phyloP scores from a whole-genome alignment of 2,329 filamentous ascomycete species.

The Xylaria hypoxylon region DNA sequence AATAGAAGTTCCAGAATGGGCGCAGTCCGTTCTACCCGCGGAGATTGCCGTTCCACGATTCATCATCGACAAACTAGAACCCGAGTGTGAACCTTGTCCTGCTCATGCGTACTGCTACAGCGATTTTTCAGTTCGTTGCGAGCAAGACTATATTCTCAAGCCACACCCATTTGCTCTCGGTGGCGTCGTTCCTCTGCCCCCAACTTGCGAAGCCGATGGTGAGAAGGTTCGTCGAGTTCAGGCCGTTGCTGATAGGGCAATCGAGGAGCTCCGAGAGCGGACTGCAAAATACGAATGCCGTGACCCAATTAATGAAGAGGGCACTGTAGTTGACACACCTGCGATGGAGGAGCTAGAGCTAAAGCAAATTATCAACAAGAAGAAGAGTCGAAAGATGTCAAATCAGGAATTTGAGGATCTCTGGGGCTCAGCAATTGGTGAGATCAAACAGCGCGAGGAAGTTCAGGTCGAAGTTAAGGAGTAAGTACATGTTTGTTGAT shows the following conservation, averaged over 20 bases:
- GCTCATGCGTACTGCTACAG: conserved; percentile 89
- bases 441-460: conserved; percentile 73
- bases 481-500: conserved; percentile 62
- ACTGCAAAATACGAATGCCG: conserved; percentile 93
- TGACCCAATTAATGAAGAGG: conserved; percentile 71
- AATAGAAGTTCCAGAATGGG: conserved; percentile 58
- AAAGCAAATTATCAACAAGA: conserved; percentile 79
- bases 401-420: conserved; percentile 93
- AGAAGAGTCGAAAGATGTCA: conserved; percentile 84
- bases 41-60: conserved; percentile 78
- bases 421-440: conserved; percentile 78
- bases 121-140: conserved; percentile 81
- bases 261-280: conserved; percentile 86
- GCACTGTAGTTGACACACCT: conserved; percentile 68
- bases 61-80: conserved; percentile 75
- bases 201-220: conserved; percentile 94
- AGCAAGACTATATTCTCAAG: conserved; percentile 86
- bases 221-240: conserved; percentile 90
- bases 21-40: conserved; percentile 55
- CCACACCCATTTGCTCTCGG: conserved; percentile 85
- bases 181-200: conserved; percentile 84
- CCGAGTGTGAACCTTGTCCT: conserved; percentile 90
- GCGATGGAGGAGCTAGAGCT: conserved; percentile 76
- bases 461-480: conserved; percentile 62
- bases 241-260: conserved; percentile 85